Evolutionary conservation across 805 yeast genomes (phyloP).

Genomic region (Sugiyamaella mastotermitis): DNA sequence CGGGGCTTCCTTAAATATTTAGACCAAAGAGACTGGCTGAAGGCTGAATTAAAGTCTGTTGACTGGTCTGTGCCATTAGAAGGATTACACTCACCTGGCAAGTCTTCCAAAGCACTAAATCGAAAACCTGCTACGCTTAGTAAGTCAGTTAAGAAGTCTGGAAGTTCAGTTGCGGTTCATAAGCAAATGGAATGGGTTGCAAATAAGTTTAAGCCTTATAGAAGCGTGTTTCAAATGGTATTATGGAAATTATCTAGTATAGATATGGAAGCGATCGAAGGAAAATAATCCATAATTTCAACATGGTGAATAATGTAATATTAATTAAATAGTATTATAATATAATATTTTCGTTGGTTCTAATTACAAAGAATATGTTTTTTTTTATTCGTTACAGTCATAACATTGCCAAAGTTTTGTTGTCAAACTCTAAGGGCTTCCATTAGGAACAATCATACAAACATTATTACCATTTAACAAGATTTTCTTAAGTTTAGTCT

Average conservation of each 20-base stretch:
- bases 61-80: conserved; percentile 22
- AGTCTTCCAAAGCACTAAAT: conserved; percentile 29
- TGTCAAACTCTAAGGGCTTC: too few species aligned
- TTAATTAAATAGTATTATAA: neutral
- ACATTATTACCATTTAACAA: conserved; percentile 36
- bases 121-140: conserved; percentile 31
- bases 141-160: conserved; percentile 34
- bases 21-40: conserved; percentile 32
- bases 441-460: conserved; percentile 34
- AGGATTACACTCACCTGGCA: conserved; percentile 26
- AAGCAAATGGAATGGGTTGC: conserved; percentile 62
- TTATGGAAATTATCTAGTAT: conserved; percentile 69
- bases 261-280: conserved; percentile 37
- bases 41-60: conserved; percentile 32
- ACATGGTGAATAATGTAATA: neutral
- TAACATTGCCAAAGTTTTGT: too few species aligned
- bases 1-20: conserved; percentile 70
- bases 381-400: too few species aligned
- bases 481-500: conserved; percentile 28
- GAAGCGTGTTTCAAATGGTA: conserved; percentile 60
- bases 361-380: neutral
- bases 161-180: conserved; percentile 27
- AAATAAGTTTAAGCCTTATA: conserved; percentile 56
- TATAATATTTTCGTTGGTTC: neutral
- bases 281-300: neutral